Conservation (phyloP, 2,329 filamentous ascomycete genomes). For the Paecilomyces fulvus region DNA sequence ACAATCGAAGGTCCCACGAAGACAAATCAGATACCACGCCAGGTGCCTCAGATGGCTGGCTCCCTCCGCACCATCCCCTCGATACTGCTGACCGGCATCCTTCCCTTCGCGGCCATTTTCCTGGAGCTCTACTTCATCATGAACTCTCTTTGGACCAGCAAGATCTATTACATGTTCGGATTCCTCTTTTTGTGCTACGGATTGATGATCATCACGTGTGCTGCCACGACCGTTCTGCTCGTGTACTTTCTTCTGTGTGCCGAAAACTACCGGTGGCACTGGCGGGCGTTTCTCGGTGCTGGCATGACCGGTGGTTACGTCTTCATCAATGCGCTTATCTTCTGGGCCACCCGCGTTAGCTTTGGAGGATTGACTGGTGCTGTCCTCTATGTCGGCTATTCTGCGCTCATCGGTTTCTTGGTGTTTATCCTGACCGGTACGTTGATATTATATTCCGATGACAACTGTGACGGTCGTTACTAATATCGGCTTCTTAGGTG, state of each 20-base stretch:
- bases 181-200: conserved; percentile 97
- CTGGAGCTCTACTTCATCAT: conserved; percentile 99
- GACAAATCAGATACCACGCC: conserved; percentile 95
- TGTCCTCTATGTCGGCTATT: conserved; percentile 91
- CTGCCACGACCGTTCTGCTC: conserved; percentile 84
- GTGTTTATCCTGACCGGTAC: conserved; percentile 91
- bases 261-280: conserved; percentile 99
- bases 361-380: conserved; percentile 77
- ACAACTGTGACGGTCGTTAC: conserved; percentile 7
- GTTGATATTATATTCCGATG: conserved; percentile 25
- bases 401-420: conserved; percentile 75
- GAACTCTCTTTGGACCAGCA: conserved; percentile 97
- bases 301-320: conserved; percentile 88
- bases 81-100: conserved; percentile 82
- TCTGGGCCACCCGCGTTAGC: conserved; percentile 81
- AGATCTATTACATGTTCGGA: conserved; percentile 99
- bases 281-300: conserved; percentile 85
- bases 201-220: conserved; percentile 92
- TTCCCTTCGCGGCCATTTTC: conserved; percentile 94
- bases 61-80: conserved; percentile 83
- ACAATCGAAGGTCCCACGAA: conserved; percentile 72
- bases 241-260: conserved; percentile 94
- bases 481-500: conserved; percentile 48
- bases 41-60: conserved; percentile 76
- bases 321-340: conserved; percentile 82